A percentile compares a stretch with the other conserved stretches of the same genome.
Conservation (phyloP, 1,139 yeast genomes). For the Komagataea norvegica region DNA sequence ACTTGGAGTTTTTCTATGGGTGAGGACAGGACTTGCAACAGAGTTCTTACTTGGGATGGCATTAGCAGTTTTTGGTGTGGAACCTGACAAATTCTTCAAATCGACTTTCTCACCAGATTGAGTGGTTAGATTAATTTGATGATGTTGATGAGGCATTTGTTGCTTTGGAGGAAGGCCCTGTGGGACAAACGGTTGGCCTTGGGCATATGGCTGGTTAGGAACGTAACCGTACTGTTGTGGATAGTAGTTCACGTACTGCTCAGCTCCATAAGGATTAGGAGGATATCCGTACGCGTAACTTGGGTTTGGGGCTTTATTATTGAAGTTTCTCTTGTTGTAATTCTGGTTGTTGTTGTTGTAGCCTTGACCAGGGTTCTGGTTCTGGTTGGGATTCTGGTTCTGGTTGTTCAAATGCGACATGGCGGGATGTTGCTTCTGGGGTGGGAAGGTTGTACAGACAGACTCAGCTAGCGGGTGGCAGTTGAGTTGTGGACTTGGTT, state of each 20-base stretch:
- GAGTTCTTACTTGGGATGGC: slow-evolving; percentile 13
- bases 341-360: slow-evolving; percentile 7
- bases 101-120: slow-evolving; percentile 25
- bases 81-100: slow-evolving; percentile 12
- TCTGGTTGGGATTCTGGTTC: slow-evolving; percentile 3
- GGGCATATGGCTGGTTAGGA: slow-evolving; percentile 9
- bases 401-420: slow-evolving; percentile 11
- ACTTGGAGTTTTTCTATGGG: slow-evolving; percentile 20
- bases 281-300: slow-evolving; percentile 3
- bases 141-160: slow-evolving; percentile 14
- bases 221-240: slow-evolving; percentile 7
- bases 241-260: slow-evolving; percentile 5
- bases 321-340: slow-evolving; percentile 11
- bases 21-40: slow-evolving; percentile 9
- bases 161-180: slow-evolving; percentile 9
- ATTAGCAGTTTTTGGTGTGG: slow-evolving; percentile 13
- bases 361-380: slow-evolving; percentile 7
- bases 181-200: slow-evolving; percentile 5
- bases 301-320: slow-evolving; percentile 7
- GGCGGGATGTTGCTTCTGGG: not conserved
- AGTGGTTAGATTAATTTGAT: slow-evolving; percentile 22
- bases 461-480: slow-evolving; percentile 5
- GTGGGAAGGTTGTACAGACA: not conserved
- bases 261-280: slow-evolving; percentile 3
- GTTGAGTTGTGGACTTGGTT: slow-evolving; percentile 5